Evolutionary conservation across 306 rosid species (phyloP), one percentile per base, ranked within the genome.

Genomic region (Hylodesmum podocarpum): DNA sequence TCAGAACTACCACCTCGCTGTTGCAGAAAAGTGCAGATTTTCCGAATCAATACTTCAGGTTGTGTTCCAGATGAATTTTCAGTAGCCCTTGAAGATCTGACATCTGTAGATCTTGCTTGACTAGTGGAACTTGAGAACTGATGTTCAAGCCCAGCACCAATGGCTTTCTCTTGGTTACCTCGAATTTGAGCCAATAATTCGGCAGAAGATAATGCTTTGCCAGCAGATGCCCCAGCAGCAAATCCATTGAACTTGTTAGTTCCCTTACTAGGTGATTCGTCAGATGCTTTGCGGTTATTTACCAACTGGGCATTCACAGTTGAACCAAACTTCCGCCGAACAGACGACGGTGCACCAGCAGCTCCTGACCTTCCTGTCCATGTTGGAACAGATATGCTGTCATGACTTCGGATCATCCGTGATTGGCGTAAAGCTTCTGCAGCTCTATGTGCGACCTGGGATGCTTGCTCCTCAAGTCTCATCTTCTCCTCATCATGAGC

Each of bases 291-390:
- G 66, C 57, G 14, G 46, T 80, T 81, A 67, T 47, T 84, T 79
- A 71, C 69, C 86, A 90, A 78, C 83, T 66, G 87, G 77, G 91
- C 27, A 75, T 88, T 95, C 81, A 84, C 84, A 12, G 97, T 76
- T 61, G 97, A 92, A 74, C 97, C 98, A 25, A 95, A 95, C 81
- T 92, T 92, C 80, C 75, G 86, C 51, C 82, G 84, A 51, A 86
- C 80, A 69, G 92, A 83, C 29, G 96, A 85, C 4, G 98, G 97
- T 78, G 97, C 97, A 31, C 97, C 98, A 16, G 98, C 98, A 70
- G 90, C 29, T 76, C 98, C 98, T 25, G 97, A 91, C 84, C 85
- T 95, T 71, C 97, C 98, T 5, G 98, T 92, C 98, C 98, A 90
- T 80, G 98, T 95, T 16, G 98, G 98, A 83, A 92, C 83, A 8